A percentile compares a stretch with the other conserved stretches of the same genome.
phyloP scores from a whole-genome alignment of 306 rosid genomes.

The Cicer chorassanicum region DNA sequence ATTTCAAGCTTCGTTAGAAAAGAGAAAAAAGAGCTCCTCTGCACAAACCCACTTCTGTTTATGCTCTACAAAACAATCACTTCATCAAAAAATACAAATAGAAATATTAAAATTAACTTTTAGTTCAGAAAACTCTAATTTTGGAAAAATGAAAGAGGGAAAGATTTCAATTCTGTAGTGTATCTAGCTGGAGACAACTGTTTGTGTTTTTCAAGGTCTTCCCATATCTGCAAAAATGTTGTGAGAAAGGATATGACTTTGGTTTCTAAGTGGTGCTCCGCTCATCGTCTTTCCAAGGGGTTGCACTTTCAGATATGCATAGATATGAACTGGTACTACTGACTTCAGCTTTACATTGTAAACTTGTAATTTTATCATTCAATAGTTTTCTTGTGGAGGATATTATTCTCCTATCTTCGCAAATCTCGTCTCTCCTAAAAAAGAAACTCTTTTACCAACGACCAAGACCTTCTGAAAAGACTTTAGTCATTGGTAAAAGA shows the following conservation, averaged over 20 bases:
- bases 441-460: neutral
- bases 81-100: slow-evolving; percentile 31
- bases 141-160: neutral
- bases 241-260: neutral
- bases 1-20: slow-evolving; percentile 35
- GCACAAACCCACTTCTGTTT: slow-evolving; percentile 20
- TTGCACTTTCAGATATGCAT: slow-evolving; percentile 5
- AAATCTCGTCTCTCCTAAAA: neutral
- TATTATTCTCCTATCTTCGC: slow-evolving; percentile 7
- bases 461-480: neutral
- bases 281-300: neutral
- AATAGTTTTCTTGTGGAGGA: slow-evolving; percentile 3
- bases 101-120: neutral
- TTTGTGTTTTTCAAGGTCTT: slow-evolving; percentile 22
- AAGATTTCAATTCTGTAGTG: slow-evolving; percentile 2
- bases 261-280: neutral
- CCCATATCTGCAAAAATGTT: neutral
- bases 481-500: no score
- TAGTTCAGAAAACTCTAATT: neutral
- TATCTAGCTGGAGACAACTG: slow-evolving; percentile 4
- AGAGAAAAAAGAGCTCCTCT: slow-evolving; percentile 33
- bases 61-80: slow-evolving; percentile 31
- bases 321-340: neutral
- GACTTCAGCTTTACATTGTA: slow-evolving; percentile 12
- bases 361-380: slow-evolving; percentile 11